Conservation (phyloP, 2,329 filamentous ascomycete species). For the Sarocladium brachiariae region DNA sequence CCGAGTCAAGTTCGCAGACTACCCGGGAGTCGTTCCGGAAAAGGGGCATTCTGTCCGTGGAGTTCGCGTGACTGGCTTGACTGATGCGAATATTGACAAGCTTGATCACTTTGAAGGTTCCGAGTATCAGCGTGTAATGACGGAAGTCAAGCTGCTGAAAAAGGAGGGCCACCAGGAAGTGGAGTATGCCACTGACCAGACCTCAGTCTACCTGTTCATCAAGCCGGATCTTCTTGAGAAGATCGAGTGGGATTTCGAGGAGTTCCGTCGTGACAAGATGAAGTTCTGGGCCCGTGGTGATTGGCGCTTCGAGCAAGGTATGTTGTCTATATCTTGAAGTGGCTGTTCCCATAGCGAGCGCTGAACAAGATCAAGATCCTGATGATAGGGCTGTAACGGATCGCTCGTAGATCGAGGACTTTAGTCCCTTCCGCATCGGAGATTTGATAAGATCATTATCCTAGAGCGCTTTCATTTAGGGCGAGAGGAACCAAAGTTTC, state of each 20-base stretch:
- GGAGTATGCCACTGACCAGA: constrained; percentile 40
- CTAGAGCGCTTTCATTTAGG: too few species aligned
- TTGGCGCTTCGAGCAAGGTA: constrained; percentile 35
- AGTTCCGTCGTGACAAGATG: constrained; percentile 72
- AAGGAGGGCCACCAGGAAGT: constrained; percentile 30
- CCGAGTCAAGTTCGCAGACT: constrained; percentile 64
- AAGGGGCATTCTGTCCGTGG: constrained; percentile 59
- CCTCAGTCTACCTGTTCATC: constrained; percentile 61
- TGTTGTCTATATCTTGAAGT: constrained; percentile 12
- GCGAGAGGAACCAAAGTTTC: too few species aligned
- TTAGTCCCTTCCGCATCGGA: too few species aligned
- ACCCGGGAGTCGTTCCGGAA: constrained; percentile 67
- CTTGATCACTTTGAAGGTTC: constrained; percentile 78
- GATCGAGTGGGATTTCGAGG: constrained; percentile 80
- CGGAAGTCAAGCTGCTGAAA: constrained; percentile 45
- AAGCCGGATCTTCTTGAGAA: constrained; percentile 51
- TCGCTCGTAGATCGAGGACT: not conserved
- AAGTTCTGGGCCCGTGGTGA: constrained; percentile 45
- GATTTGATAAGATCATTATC: too few species aligned
- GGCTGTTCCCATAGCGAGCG: too few species aligned
- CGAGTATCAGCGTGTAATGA: constrained; percentile 58
- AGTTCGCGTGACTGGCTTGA: constrained; percentile 70
- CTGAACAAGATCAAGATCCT: constrained; percentile 17
- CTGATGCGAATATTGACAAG: constrained; percentile 64
- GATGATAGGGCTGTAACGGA: constrained; percentile 15